These are phyloP conservation scores for Metarhizium robertsii DNA, from an alignment of 2,329 filamentous ascomycete species.

Conservation along the genomic window DNA sequence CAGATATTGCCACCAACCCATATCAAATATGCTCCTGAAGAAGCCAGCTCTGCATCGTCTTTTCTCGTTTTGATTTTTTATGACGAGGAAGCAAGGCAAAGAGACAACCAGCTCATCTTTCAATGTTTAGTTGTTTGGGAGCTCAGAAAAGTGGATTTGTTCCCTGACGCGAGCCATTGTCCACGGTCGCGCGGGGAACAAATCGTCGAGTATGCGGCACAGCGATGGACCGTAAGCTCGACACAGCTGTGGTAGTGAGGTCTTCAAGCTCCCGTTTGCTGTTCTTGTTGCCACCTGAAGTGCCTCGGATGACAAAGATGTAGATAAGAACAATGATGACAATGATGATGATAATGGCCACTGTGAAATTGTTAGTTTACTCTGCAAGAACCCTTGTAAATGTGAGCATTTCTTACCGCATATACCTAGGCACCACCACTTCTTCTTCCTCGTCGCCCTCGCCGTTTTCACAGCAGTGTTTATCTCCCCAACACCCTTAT, in stretches of 20 bases:
- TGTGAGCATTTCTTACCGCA: slow-evolving; percentile 34
- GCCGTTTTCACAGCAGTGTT: slow-evolving; percentile 75
- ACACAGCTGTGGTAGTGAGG: background rate
- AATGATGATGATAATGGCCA: slow-evolving; percentile 43
- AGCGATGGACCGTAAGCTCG: background rate
- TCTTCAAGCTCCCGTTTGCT: slow-evolving; percentile 22
- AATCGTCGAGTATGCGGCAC: background rate
- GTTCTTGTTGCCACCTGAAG: slow-evolving; percentile 17
- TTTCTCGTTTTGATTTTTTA: background rate
- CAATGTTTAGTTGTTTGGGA: slow-evolving; percentile 6
- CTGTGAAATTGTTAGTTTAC: slow-evolving; percentile 17
- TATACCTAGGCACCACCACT: slow-evolving; percentile 90
- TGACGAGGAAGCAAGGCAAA: background rate
- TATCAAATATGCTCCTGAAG: background rate
- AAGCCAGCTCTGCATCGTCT: background rate
- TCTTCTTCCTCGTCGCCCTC: slow-evolving; percentile 75
- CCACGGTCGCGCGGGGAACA: slow-evolving; percentile 4
- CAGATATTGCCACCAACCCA: background rate
- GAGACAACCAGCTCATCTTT: background rate
- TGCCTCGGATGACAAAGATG: slow-evolving; percentile 29
- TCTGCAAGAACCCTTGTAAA: background rate
- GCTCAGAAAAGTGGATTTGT: slow-evolving; percentile 16
- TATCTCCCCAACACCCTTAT: slow-evolving; percentile 78
- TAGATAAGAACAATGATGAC: slow-evolving; percentile 42
- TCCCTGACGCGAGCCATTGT: slow-evolving; percentile 11